Evolutionary conservation across 345 rosid species (phyloP).

Genomic region (Raphanus sativus): DNA sequence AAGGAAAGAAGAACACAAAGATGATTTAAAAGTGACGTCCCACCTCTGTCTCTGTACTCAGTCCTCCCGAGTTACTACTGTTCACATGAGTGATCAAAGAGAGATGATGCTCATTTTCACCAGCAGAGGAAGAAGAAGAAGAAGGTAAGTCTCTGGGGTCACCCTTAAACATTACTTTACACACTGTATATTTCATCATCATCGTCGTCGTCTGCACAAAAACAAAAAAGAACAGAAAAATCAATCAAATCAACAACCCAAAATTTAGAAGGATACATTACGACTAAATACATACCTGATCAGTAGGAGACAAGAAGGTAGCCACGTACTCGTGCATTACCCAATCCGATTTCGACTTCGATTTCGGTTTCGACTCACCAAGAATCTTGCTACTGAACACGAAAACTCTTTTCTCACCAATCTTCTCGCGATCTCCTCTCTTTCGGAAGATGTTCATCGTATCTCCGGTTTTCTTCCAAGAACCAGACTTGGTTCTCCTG

Average conservation of each 20-base stretch:
- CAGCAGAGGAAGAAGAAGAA: neutral
- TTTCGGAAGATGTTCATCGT: constrained; percentile 13
- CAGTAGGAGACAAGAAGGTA: neutral
- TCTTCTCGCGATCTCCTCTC: neutral
- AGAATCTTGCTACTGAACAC: constrained; percentile 28
- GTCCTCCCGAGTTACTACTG: neutral
- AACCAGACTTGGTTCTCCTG: neutral
- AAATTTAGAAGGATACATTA: too few relatives aligned
- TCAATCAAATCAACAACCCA: too few relatives aligned
- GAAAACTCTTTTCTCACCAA: constrained; percentile 50
- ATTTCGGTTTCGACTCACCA: too few relatives aligned
- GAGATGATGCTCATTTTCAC: neutral
- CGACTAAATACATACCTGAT: neutral
- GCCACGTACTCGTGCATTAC: constrained; percentile 38
- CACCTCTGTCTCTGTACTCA: neutral
- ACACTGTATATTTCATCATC: too few relatives aligned
- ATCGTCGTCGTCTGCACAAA: too few relatives aligned
- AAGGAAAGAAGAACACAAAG: too few relatives aligned
- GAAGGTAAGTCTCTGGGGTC: neutral
- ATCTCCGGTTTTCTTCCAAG: constrained; percentile 34
- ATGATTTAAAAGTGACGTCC: neutral
- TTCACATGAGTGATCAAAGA: neutral
- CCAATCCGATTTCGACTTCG: constrained; percentile 27
- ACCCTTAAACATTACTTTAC: too few relatives aligned
- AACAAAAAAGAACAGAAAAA: too few relatives aligned